Evolutionary conservation across 345 rosid genomes (phyloP), one percentile per base, ranked within the genome.

Genomic region (Brassica carinata): DNA sequence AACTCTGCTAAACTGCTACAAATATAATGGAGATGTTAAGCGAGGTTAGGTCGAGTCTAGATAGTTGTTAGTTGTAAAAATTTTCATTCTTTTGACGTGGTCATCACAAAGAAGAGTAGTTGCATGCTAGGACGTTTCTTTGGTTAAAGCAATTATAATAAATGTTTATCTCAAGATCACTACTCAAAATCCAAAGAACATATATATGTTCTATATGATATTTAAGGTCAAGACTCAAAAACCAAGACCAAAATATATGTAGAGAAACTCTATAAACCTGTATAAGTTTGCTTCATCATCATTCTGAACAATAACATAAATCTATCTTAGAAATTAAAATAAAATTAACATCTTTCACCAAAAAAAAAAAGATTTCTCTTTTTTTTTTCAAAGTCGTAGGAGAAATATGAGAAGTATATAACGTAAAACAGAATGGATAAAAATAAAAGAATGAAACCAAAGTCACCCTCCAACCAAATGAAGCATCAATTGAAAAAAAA

Each of bases 241-340:
- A 36, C 43, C 10, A 36, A 36, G 8, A 36, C 2, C 2, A 36
- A 7, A 36, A 36, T 34, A 34, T 34, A 34, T 34, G 38, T 34
- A 34, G 7, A 36, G 9, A 45, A 40, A 40, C 48, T 40, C 48
- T 45, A 11, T 10, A 19, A 67, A 73, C 26, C 11, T 66, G 55
- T 73, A 30, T 73, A 72, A 67, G 48, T 40, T 66, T 72, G 19
- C 29, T 61, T 67, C 69, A 67, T 43, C 68, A 79, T 58, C 45
- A 65, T 65, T 64, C 55, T 71, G 66, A 71, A 51, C 72, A 72
- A 34, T 6, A 57, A 65, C 26, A 72, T 27, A 72, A 9, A 72
- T 64, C 45, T 53, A 31, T 70, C 27, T 19, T 19, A 31, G 26
- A 23, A 23, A 23, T 23, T 23, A 23, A 23, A 23, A 23, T 23